A percentile compares a stretch with the other conserved stretches of the same genome.
Conservation (phyloP, 2,329 filamentous ascomycete genomes). For the Talaromyces atroroseus region DNA sequence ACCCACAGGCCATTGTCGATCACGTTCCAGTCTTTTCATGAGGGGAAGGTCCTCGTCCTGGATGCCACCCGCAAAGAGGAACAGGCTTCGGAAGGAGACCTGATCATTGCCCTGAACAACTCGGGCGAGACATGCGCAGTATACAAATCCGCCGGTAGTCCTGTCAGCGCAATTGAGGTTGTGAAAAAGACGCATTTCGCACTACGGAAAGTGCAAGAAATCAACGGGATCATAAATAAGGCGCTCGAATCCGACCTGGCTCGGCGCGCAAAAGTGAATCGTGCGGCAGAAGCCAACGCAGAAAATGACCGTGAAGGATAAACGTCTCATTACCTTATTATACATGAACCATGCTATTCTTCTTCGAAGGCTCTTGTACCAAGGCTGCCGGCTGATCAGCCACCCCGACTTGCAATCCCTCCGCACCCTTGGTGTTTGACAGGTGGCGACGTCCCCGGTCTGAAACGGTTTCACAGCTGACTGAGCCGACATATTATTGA, state of each 20-base stretch:
- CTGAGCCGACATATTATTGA: background rate
- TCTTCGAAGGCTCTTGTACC: background rate
- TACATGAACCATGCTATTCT: background rate
- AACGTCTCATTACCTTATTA: background rate
- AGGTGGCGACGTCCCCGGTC: conserved; percentile 2
- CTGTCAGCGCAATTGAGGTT: conserved; percentile 72
- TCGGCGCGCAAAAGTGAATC: conserved; percentile 56
- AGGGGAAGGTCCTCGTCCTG: conserved; percentile 38
- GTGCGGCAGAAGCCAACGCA: conserved; percentile 73
- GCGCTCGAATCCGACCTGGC: conserved; percentile 73
- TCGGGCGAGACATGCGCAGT: conserved; percentile 89
- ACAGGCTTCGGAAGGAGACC: conserved; percentile 59
- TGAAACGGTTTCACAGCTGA: conserved; percentile 10
- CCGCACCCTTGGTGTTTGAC: background rate
- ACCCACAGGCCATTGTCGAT: conserved; percentile 88
- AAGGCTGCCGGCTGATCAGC: background rate
- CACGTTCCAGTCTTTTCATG: conserved; percentile 75
- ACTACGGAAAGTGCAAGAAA: conserved; percentile 71
- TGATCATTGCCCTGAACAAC: conserved; percentile 76
- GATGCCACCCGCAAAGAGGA: conserved; percentile 46
- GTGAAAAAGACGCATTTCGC: conserved; percentile 72
- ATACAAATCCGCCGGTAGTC: conserved; percentile 78
- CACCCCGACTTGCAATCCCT: background rate
- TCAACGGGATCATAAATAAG: conserved; percentile 67
- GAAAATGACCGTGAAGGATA: conserved; percentile 70